Evolutionary conservation across 2,329 filamentous ascomycete genomes (phyloP).

Genomic region (Ilyonectria mors-panacis): DNA sequence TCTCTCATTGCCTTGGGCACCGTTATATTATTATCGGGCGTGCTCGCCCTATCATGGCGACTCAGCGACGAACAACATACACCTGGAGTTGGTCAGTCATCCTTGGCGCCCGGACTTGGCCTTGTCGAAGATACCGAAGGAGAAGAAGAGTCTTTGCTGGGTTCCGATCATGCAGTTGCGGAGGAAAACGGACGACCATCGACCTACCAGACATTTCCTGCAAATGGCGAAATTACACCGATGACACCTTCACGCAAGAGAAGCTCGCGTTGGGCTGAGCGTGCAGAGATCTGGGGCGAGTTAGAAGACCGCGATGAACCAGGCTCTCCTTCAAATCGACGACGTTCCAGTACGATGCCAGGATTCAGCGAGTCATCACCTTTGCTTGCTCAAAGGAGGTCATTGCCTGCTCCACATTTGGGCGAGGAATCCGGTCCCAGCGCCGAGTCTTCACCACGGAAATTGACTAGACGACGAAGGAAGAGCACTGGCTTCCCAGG

Average conservation of each 20-base stretch:
- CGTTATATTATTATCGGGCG: constrained; percentile 85
- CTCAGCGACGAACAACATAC: constrained; percentile 82
- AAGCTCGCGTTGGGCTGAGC: constrained; percentile 74
- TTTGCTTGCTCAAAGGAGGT: constrained; percentile 54
- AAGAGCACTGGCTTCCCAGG: constrained; percentile 75
- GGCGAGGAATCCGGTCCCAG: constrained; percentile 49
- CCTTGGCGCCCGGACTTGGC: constrained; percentile 85
- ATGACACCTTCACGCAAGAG: constrained; percentile 62
- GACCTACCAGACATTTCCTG: constrained; percentile 65
- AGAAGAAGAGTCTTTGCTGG: constrained; percentile 71
- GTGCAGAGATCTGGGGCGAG: constrained; percentile 89
- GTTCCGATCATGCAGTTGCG: constrained; percentile 60
- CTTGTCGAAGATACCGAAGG: constrained; percentile 79
- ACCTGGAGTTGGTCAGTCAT: constrained; percentile 74
- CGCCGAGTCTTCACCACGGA: constrained; percentile 50
- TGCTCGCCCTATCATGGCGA: constrained; percentile 93
- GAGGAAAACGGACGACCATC: constrained; percentile 57
- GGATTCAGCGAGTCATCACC: constrained; percentile 58
- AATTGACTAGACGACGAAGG: constrained; percentile 61
- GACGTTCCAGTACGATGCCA: constrained; percentile 66
- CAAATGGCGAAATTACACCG: constrained; percentile 55
- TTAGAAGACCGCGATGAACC: constrained; percentile 79
- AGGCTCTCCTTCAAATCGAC: constrained; percentile 57
- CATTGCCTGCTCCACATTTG: constrained; percentile 48
- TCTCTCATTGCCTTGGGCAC: constrained; percentile 90